Percentiles rank a stretch among this genome's conserved stretches.
phyloP scores from a whole-genome alignment of 2,329 filamentous ascomycete genomes.

The Cladosporium oxysporum region DNA sequence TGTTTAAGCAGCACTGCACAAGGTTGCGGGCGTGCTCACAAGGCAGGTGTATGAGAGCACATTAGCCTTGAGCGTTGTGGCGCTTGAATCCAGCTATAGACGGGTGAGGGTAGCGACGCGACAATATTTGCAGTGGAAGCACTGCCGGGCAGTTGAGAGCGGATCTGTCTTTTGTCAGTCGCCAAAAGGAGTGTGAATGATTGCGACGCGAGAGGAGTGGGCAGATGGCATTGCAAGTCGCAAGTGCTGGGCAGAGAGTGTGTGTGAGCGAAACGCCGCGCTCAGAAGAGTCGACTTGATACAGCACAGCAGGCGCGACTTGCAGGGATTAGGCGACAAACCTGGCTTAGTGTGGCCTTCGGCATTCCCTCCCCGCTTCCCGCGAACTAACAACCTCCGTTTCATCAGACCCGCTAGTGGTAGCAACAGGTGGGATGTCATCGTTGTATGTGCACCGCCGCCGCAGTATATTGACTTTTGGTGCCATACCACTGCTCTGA shows the following conservation, averaged over 20 bases:
- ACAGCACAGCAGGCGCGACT: constrained; percentile 2
- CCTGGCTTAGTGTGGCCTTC: not conserved
- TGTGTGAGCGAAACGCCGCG: not conserved
- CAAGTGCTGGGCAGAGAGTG: not conserved
- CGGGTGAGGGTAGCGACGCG: not conserved
- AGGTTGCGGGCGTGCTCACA: not conserved
- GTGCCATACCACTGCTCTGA: not conserved
- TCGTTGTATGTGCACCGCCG: not conserved
- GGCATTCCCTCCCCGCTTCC: not conserved
- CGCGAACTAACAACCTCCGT: not conserved
- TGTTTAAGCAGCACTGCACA: not conserved
- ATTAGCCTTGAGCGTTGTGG: not conserved
- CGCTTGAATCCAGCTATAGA: not conserved
- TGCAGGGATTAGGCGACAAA: not conserved
- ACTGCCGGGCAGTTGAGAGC: not conserved
- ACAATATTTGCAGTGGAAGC: not conserved
- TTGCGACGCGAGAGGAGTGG: not conserved
- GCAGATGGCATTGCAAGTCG: not conserved
- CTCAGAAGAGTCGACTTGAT: not conserved
- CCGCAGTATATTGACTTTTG: not conserved
- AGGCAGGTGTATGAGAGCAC: not conserved
- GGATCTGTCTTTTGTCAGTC: not conserved
- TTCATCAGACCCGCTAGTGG: not conserved
- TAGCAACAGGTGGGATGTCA: not conserved
- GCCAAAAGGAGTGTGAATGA: not conserved